Conservation (phyloP, 805 yeast genomes). For the Metschnikowia picachoensis region DNA sequence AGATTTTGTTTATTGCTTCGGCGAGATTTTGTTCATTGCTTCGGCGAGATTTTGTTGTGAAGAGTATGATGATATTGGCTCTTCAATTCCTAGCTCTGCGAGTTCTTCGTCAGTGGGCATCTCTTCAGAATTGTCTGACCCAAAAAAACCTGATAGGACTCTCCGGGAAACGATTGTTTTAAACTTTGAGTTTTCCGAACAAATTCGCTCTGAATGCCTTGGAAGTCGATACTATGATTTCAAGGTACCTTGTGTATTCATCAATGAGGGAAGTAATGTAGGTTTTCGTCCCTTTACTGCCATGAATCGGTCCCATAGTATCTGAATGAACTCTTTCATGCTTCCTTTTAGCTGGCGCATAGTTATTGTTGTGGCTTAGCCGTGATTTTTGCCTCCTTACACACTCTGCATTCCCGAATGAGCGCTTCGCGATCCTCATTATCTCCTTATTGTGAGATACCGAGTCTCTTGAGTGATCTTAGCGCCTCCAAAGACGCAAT, state of each 20-base stretch:
- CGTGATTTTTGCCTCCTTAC: background rate
- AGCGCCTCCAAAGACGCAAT: background rate
- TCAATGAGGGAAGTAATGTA: background rate
- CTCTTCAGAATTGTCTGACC: background rate
- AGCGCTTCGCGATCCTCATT: background rate
- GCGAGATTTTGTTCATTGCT: no score
- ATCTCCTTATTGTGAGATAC: background rate
- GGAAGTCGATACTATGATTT: background rate
- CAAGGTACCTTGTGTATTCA: background rate
- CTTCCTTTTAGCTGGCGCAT: background rate
- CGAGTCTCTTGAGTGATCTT: background rate
- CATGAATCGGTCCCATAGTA: background rate
- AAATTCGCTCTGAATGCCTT: background rate
- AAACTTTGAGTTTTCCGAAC: background rate
- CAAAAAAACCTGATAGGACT: background rate
- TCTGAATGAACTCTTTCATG: background rate
- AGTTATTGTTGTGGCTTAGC: background rate
- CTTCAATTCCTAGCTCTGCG: background rate
- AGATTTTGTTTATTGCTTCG: no score
- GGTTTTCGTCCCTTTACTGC: background rate
- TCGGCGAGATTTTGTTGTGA: no score
- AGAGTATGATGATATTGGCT: background rate
- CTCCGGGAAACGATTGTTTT: background rate
- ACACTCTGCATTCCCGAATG: background rate
- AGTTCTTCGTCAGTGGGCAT: background rate